Evolutionary conservation across 768 basidiomycete species (phyloP).

Genomic region (Mycena vitilis): DNA sequence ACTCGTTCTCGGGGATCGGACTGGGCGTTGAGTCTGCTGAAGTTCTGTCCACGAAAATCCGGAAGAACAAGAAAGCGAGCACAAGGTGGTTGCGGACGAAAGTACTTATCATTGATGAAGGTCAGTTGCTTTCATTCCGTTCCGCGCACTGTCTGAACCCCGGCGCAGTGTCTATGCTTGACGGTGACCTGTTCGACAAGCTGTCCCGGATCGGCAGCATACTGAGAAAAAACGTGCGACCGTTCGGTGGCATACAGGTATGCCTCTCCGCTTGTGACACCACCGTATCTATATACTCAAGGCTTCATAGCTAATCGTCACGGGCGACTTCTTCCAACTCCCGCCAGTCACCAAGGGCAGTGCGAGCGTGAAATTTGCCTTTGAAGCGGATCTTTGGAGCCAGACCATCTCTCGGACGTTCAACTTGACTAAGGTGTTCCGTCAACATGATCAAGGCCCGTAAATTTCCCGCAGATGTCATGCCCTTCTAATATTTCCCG

Average conservation of each 20-base stretch:
- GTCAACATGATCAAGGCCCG: constrained; percentile 91
- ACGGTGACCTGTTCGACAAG: constrained; percentile 94
- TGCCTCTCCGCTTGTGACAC: not conserved
- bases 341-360: constrained; percentile 85
- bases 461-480: constrained; percentile 11
- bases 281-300: not conserved
- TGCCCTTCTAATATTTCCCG: constrained; percentile 5
- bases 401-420: constrained; percentile 82
- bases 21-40: constrained; percentile 77
- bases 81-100: constrained; percentile 86
- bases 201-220: constrained; percentile 75
- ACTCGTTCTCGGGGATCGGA: constrained; percentile 96
- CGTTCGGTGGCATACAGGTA: constrained; percentile 97
- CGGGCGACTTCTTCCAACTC: constrained; percentile 98
- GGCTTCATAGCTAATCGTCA: constrained; percentile 77
- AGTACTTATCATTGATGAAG: constrained; percentile 87
- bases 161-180: constrained; percentile 94
- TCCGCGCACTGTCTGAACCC: constrained; percentile 9
- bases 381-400: constrained; percentile 87
- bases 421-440: constrained; percentile 95
- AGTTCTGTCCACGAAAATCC: constrained; percentile 71
- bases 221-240: constrained; percentile 69
- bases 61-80: constrained; percentile 86
- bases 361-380: constrained; percentile 83
- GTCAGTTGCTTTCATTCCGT: constrained; percentile 47